Evolutionary conservation across 1,284 basidiomycete species (phyloP).

Genomic region (Apiotrichum veenhuisii): DNA sequence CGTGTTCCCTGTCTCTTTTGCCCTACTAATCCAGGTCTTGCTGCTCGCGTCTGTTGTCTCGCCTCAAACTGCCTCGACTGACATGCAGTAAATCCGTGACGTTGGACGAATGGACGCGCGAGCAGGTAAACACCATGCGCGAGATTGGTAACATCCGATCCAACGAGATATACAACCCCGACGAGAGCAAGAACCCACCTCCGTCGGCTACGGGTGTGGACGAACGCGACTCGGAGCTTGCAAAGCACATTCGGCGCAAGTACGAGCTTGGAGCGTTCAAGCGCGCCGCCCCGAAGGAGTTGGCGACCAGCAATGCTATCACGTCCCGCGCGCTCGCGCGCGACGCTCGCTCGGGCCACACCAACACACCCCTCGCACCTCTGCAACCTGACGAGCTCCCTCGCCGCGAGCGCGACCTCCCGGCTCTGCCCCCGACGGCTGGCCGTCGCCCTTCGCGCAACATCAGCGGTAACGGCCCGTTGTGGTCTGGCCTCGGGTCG

Average conservation of each 20-base stretch:
- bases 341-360: conserved; percentile 4
- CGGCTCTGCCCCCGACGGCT: background rate
- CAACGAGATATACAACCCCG: conserved; percentile 46
- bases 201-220: conserved; percentile 33
- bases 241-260: conserved; percentile 46
- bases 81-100: conserved; percentile 44
- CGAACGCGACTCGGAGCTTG: conserved; percentile 46
- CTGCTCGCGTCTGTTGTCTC: background rate
- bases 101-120: conserved; percentile 48
- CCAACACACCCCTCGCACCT: background rate
- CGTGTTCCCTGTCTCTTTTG: too few species aligned
- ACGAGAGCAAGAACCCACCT: conserved; percentile 40
- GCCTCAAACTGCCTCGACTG: background rate
- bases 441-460: background rate
- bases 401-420: conserved; percentile 5
- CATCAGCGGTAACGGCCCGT: background rate
- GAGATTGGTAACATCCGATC: conserved; percentile 40
- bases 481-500: conserved; percentile 2
- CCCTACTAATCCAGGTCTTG: background rate
- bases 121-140: conserved; percentile 41
- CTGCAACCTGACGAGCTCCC: conserved; percentile 1
- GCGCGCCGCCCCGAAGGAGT: conserved; percentile 16
- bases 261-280: conserved; percentile 47
- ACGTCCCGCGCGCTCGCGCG: conserved; percentile 14
- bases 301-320: conserved; percentile 8